Evolutionary conservation across 1,284 basidiomycete genomes (phyloP).

Genomic region (Mrakiaceae sp.): DNA sequence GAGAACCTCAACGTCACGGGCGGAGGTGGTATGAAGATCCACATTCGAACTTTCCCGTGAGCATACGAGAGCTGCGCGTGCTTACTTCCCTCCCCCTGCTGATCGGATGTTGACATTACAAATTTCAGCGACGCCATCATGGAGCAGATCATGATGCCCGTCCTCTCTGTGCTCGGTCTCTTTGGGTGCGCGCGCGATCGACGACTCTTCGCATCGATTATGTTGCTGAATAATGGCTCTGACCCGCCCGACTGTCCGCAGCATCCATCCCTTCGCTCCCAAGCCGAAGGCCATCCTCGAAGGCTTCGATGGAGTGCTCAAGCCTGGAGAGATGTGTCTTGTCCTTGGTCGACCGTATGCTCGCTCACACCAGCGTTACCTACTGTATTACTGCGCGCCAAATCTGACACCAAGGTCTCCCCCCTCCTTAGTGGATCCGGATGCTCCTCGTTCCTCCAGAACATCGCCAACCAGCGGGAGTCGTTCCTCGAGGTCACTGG

Average conservation of each 20-base stretch:
- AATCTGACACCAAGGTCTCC: neutral
- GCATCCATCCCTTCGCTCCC: slow-evolving; percentile 29
- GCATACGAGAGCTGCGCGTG: neutral
- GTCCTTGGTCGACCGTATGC: slow-evolving; percentile 41
- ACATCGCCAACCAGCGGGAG: slow-evolving; percentile 45
- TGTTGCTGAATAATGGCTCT: neutral
- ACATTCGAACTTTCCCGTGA: neutral
- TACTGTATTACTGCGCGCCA: neutral
- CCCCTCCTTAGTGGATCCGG: slow-evolving; percentile 23
- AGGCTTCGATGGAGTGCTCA: slow-evolving; percentile 57
- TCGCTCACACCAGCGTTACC: neutral
- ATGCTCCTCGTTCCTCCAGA: slow-evolving; percentile 40
- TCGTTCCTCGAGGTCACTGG: slow-evolving; percentile 40
- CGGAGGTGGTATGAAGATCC: slow-evolving; percentile 43
- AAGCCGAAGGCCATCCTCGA: slow-evolving; percentile 48
- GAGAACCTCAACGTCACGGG: slow-evolving; percentile 61
- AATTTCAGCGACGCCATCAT: slow-evolving; percentile 41
- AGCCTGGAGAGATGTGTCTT: slow-evolving; percentile 49
- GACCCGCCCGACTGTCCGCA: neutral
- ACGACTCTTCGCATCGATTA: neutral
- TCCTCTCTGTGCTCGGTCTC: slow-evolving; percentile 26
- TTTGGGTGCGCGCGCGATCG: slow-evolving; percentile 21
- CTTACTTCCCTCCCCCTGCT: neutral
- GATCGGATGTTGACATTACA: slow-evolving; percentile 23
- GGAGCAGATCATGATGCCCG: slow-evolving; percentile 36